Base-by-base conservation (phyloP, 2,329 filamentous ascomycete species). In the Fusarium abutilonis region DNA sequence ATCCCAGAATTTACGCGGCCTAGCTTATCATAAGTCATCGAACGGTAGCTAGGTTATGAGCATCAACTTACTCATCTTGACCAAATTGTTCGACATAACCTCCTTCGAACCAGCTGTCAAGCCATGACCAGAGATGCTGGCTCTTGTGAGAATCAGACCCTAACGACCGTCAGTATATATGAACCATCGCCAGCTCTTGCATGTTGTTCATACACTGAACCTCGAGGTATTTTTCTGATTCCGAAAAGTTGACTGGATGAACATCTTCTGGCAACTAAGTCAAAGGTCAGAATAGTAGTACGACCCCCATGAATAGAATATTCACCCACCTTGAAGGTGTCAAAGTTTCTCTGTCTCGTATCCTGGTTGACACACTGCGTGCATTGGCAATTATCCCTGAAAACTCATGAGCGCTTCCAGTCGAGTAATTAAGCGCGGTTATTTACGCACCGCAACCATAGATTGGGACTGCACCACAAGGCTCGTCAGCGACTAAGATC, bases 91-190 rank as follows among this genome's bases (percentile, higher is more conserved):
- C 45, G 9, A 15, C 14, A 49, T 53, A 60, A 38, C 57, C 61
- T 42, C 44, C 48, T 10, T 44, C 48, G 26, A 71, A 70, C 61
- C 56, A 64, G 46, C 60, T 57, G 15, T 63, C 48, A 28, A 71
- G 58, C 55, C 64, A 71, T 21, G 78, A 79, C 81, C 84, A 88
- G 1, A 80, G 72, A 71, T 93, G 96, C 21, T 80, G 75, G 75
- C 90, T 93, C 40, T 80, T 71, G 73, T 96, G 93, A 2, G 80
- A 81, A 71, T 90, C 88, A 57, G 83, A 82, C 89, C 89, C 89
- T 91, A n/a, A 13, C 7, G n/a, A 48, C 10, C 40, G 29, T 59
- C 53, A 66, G 56, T 42, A 31, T 45, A 15, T 17, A 5, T 49
- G 15, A 40, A 13, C 15, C 10, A 29, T 29, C 8, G 23, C 23